Percentiles rank a stretch among this genome's conserved stretches.
Evolutionary conservation across 179 eudicot genomes (phyloP).

Genomic region (Silene vulgaris): DNA sequence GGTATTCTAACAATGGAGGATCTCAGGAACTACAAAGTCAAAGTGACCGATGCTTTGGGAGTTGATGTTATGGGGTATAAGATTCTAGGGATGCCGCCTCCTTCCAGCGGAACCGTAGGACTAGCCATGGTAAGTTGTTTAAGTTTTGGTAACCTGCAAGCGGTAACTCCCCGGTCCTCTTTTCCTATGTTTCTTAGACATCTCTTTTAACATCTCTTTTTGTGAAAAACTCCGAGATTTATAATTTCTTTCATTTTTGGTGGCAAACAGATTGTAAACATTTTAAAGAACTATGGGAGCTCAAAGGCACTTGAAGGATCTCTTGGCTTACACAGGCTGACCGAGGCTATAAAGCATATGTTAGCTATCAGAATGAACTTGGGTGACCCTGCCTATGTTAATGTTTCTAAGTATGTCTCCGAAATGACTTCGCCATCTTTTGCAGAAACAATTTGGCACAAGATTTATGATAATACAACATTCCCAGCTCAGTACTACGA

Average conservation of each 20-base stretch:
- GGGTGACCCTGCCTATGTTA: slow-evolving; percentile 77
- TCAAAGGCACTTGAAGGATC: slow-evolving; percentile 52
- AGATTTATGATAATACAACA: slow-evolving; percentile 73
- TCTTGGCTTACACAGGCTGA: slow-evolving; percentile 69
- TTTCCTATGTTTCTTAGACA: not conserved
- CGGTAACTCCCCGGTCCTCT: not conserved
- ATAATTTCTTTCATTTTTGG: not conserved
- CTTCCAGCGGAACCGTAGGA: slow-evolving; percentile 87
- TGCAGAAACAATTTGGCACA: slow-evolving; percentile 55
- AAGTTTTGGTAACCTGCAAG: not conserved
- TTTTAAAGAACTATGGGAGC: slow-evolving; percentile 60
- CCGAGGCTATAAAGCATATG: slow-evolving; percentile 89
- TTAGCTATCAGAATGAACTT: slow-evolving; percentile 80
- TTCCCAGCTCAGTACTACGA: slow-evolving; percentile 77
- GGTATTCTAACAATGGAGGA: slow-evolving; percentile 89
- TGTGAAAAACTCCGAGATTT: not conserved
- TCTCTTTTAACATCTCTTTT: not conserved
- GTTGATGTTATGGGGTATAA: slow-evolving; percentile 72
- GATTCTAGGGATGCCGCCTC: slow-evolving; percentile 87
- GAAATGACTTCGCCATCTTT: slow-evolving; percentile 73
- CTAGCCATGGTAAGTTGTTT: slow-evolving; percentile 54
- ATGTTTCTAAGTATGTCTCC: slow-evolving; percentile 42
- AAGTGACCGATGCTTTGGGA: slow-evolving; percentile 48
- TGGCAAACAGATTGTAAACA: slow-evolving; percentile 56
- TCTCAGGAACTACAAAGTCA: slow-evolving; percentile 57